Evolutionary conservation across 805 yeast species (phyloP).

Genomic region (Metschnikowia peoriensis): DNA sequence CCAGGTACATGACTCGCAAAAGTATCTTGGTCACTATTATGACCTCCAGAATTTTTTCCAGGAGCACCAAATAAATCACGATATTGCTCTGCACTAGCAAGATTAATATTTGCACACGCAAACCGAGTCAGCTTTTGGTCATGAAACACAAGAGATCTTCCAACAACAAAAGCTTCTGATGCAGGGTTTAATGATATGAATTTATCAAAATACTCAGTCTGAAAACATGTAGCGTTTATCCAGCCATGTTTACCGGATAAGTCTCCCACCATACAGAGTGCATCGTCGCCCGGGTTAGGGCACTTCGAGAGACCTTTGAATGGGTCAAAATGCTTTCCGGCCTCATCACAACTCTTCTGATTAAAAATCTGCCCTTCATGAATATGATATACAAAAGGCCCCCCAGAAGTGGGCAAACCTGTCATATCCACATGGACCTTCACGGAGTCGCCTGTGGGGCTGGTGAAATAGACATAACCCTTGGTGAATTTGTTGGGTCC

Average conservation of each 20-base stretch:
- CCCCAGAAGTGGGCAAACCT: slow-evolving; percentile 64
- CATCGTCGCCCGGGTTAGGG: slow-evolving; percentile 48
- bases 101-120: slow-evolving; percentile 20
- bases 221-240: slow-evolving; percentile 68
- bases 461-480: slow-evolving; percentile 55
- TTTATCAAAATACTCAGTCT: slow-evolving; percentile 60
- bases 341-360: slow-evolving; percentile 49
- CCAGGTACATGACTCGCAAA: neutral
- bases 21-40: neutral
- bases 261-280: slow-evolving; percentile 69
- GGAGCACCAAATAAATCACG: slow-evolving; percentile 7
- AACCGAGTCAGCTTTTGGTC: slow-evolving; percentile 12
- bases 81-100: slow-evolving; percentile 19
- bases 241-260: slow-evolving; percentile 76
- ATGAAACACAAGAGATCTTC: slow-evolving; percentile 40
- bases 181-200: slow-evolving; percentile 59
- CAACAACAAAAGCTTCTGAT: slow-evolving; percentile 58
- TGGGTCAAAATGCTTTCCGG: slow-evolving; percentile 63
- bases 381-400: slow-evolving; percentile 69
- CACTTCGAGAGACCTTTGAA: slow-evolving; percentile 54
- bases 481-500: slow-evolving; percentile 16
- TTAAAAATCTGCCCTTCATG: slow-evolving; percentile 57
- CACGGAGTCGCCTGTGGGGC: slow-evolving; percentile 54
- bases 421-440: slow-evolving; percentile 69
- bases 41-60: slow-evolving; percentile 1